phyloP scores from a whole-genome alignment of 2,329 filamentous ascomycete species.

The Aspergillus ochraceoroseus region DNA sequence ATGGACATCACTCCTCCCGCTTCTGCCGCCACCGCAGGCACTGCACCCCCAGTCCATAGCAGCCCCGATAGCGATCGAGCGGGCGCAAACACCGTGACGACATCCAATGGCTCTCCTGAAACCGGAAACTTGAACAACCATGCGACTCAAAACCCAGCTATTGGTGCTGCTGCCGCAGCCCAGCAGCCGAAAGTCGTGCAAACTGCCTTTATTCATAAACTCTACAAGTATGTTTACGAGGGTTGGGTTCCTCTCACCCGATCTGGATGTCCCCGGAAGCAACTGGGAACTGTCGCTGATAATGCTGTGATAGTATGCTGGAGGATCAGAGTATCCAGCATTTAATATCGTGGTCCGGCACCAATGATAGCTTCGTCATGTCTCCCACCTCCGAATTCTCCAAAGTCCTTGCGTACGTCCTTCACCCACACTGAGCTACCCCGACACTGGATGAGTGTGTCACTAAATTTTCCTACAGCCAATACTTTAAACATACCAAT shows the following conservation, averaged over 20 bases:
- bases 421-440: neutral
- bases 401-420: constrained; percentile 90
- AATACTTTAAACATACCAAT: constrained; percentile 99
- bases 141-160: constrained; percentile 29
- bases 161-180: constrained; percentile 52
- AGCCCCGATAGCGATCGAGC: constrained; percentile 48
- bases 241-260: constrained; percentile 2
- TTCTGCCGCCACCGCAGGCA: constrained; percentile 42
- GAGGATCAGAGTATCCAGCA: constrained; percentile 91
- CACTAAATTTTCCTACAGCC: constrained; percentile 51
- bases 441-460: neutral
- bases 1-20: constrained; percentile 54
- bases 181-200: constrained; percentile 97
- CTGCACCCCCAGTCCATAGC: constrained; percentile 45
- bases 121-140: constrained; percentile 27
- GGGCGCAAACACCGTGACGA: constrained; percentile 29
- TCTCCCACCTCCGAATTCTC: constrained; percentile 95
- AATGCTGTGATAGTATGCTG: constrained; percentile 68
- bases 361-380: constrained; percentile 98
- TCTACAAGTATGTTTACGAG: constrained; percentile 73
- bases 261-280: no score
- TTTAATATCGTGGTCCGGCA: constrained; percentile 90
- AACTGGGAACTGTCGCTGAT: constrained; percentile 9
- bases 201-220: constrained; percentile 97
- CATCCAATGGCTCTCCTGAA: constrained; percentile 34